Evolutionary conservation across 2,329 filamentous ascomycete genomes (phyloP), one percentile per base, ranked within the genome.

Genomic region (Talaromyces islandicus): DNA sequence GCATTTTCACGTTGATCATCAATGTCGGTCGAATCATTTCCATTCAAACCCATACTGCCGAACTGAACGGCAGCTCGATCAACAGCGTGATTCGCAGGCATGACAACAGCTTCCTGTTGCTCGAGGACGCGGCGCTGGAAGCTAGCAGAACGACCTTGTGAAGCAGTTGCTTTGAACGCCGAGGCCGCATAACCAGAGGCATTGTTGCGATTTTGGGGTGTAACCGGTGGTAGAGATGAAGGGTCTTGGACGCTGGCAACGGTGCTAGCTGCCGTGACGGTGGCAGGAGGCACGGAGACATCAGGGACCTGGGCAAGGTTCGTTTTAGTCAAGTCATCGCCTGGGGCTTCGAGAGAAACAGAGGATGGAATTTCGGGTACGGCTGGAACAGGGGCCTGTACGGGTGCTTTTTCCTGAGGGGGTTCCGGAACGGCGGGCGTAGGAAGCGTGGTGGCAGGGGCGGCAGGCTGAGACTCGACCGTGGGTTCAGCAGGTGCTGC

Each of bases 31-130:
- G 61, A 67, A 12, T 67, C 63, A 62, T 85, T 84, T 57, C 88
- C 92, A 71, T 90, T 92, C 69, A 99, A 77, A 71, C 89, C 95
- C 81, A 99, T 91, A 74, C 92, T 95, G 64, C 94, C 94, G 73
- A 99, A 99, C 73, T 97, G 93, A 54, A 99, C 92, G 55, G 92
- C 90, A 66, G 93, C 86, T 68, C 92, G 88, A 73, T 97, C 93
- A 29, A 99, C 89, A 57, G 94, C 92, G 67, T 94, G 92, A 79
- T 97, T 96, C 62, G 91, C 92, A 52, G 94, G 94, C 93, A 99
- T 97, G 65, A 96, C 92, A 46, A 99, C 94, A 61, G 94, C 91
- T 78, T 99, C 94, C 75, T 96, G 92, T 73, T 99, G 94, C 69
- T 97, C 92, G 70, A 96, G 82, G 58, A 97, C 84, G 69, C 91